Base-by-base conservation (phyloP, 2,329 filamentous ascomycete genomes). In the Arachnopeziza araneosa region DNA sequence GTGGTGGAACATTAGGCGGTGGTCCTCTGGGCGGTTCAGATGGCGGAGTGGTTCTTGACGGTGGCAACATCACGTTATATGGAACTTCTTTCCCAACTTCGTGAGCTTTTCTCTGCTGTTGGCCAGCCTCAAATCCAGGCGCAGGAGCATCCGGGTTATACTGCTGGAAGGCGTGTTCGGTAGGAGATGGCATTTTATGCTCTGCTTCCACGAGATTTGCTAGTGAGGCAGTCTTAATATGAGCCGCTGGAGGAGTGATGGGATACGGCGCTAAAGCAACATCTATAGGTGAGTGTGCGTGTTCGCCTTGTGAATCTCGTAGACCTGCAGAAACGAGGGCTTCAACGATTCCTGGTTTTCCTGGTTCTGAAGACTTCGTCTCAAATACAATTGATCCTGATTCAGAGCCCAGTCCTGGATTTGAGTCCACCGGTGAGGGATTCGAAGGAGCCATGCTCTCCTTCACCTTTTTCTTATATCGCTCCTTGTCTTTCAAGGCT, bases 401-500 rank as follows among this genome's bases (percentile, higher is more conserved):
- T 52, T 71, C 70, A 12, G 71, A 70, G 36, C 61, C 53, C 17
- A 60, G 49, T 19, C 68, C 67, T 54, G 67, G 64, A 24, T 60
- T 72, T 8, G 70, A 72, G 48, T 72, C 68, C 10, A 68, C 68
- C 9, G 70, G 68, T 19, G 70, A 70, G 23, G 68, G 66, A 50
- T 68, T 69, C n/a, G 71, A 67, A 23, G 69, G 51, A 26, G 79
- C 74, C 69, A 86, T 74, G 9, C 84, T 75, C 59, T 98, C 93
- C 74, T 96, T 96, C 51, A 96, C 73, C 75, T 95, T 96, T 74
- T 88, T 93, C 68, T 90, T 86, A 72, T 98, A 98, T 68, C 89
- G 88, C 66, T 98, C 93, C 75, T 97, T 97, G 67, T 98, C 95
- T 72, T 96, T 96, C 65, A 96, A 75, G 1, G 93, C 87, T 56